Evolutionary conservation across 2,329 filamentous ascomycete species (phyloP).

Genomic region (Pseudofabraea citricarpa): DNA sequence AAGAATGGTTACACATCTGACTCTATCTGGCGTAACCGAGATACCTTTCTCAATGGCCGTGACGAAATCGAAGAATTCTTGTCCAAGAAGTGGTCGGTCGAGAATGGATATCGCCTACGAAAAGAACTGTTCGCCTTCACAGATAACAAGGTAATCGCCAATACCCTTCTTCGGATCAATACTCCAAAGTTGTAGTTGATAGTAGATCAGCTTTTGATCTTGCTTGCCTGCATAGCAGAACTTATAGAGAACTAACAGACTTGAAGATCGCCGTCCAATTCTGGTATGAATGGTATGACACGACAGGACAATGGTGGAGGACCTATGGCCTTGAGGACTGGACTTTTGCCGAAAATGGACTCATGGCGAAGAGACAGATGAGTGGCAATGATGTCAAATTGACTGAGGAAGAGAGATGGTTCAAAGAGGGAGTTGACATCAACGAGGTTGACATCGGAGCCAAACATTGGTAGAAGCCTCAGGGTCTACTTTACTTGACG

Average conservation of each 20-base stretch:
- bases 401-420: conserved; percentile 60
- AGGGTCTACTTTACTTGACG: too few relatives aligned
- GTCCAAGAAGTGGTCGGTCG: conserved; percentile 67
- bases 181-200: too few relatives aligned
- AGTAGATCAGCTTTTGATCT: background rate
- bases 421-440: conserved; percentile 63
- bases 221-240: too few relatives aligned
- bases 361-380: conserved; percentile 73
- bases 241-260: too few relatives aligned
- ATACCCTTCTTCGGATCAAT: background rate
- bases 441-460: conserved; percentile 62
- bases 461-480: conserved; percentile 65
- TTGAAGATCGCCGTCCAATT: conserved; percentile 76
- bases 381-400: conserved; percentile 69
- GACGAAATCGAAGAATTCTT: conserved; percentile 65
- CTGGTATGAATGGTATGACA: conserved; percentile 71
- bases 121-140: conserved; percentile 81
- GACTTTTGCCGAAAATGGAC: conserved; percentile 66
- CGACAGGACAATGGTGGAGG: conserved; percentile 72
- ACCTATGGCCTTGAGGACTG: conserved; percentile 81
- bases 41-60: conserved; percentile 63
- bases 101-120: conserved; percentile 67
- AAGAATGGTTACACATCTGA: conserved; percentile 71
- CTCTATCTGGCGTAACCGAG: conserved; percentile 77
- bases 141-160: conserved; percentile 49